A percentile compares a stretch with the other conserved stretches of the same genome.
These are phyloP conservation scores for Leccinum insigne DNA, from an alignment of 1,284 basidiomycete species.

Conservation along the genomic window DNA sequence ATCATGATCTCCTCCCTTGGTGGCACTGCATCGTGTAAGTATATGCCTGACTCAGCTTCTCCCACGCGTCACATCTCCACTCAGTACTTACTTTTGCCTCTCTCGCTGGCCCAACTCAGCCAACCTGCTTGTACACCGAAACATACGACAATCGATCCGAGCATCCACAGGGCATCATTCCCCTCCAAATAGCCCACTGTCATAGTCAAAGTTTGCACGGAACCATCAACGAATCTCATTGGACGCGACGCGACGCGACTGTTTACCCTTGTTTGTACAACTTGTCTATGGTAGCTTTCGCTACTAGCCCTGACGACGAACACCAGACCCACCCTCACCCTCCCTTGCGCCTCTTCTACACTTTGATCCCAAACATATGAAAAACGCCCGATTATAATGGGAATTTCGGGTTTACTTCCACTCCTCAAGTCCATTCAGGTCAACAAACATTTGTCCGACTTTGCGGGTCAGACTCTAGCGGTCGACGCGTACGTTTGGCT, in stretches of 20 bases:
- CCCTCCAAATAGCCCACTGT: not conserved
- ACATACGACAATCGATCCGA: no score
- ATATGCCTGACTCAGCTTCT: no score
- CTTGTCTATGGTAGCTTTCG: not conserved
- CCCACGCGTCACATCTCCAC: no score
- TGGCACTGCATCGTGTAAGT: no score
- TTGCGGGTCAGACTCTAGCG: constrained; percentile 78
- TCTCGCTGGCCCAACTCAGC: no score
- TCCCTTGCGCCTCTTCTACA: constrained; percentile 4
- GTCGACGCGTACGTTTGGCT: constrained; percentile 97
- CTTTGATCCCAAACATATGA: constrained; percentile 5
- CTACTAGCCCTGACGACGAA: constrained; percentile 3
- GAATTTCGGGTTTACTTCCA: constrained; percentile 92
- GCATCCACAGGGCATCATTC: not conserved
- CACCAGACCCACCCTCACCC: not conserved
- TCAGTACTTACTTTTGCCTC: no score
- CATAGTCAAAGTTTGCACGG: not conserved
- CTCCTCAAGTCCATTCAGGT: constrained; percentile 90
- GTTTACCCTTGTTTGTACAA: constrained; percentile 29
- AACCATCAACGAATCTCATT: constrained; percentile 14
- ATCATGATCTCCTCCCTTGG: no score
- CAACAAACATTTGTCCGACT: constrained; percentile 78
- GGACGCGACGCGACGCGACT: constrained; percentile 32
- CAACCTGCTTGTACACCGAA: no score
- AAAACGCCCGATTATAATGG: constrained; percentile 53